Percentiles rank a stretch among this genome's conserved stretches.
Conservation (phyloP, 202 grass and related monocot species). For the Miscanthus sacchariflorus region DNA sequence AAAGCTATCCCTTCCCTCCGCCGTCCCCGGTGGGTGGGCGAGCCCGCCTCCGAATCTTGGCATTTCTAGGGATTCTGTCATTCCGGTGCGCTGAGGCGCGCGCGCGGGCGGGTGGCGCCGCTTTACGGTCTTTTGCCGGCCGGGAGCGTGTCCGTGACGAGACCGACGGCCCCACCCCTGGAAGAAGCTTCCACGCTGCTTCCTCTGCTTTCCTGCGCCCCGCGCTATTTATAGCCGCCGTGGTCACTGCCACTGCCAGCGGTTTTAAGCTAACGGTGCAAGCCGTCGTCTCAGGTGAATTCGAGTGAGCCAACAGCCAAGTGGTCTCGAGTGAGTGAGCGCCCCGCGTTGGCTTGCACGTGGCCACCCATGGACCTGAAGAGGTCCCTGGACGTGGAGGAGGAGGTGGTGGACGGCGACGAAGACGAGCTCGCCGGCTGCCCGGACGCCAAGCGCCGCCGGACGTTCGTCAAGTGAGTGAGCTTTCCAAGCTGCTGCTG, state of each 20-base stretch:
- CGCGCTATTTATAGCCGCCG: slow-evolving; percentile 66
- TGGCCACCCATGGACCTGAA: slow-evolving; percentile 68
- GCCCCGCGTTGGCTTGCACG: not conserved
- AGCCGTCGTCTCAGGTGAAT: slow-evolving; percentile 28
- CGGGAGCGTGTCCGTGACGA: slow-evolving; percentile 74
- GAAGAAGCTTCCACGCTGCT: slow-evolving; percentile 94
- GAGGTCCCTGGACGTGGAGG: slow-evolving; percentile 68
- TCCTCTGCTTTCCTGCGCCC: slow-evolving; percentile 59
- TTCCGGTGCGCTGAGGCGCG: slow-evolving; percentile 19
- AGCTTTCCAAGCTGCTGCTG: not conserved
- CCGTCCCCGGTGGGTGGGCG: not conserved
- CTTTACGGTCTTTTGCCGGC: slow-evolving; percentile 60
- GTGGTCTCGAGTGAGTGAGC: not conserved
- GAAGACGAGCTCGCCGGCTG: slow-evolving; percentile 63
- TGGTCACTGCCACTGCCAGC: slow-evolving; percentile 35
- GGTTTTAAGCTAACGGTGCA: slow-evolving; percentile 14
- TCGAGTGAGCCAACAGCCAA: not conserved
- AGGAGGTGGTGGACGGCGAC: slow-evolving; percentile 75
- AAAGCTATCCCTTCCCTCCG: not conserved
- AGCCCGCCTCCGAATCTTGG: slow-evolving; percentile 68
- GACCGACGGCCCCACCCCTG: slow-evolving; percentile 50
- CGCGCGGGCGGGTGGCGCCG: slow-evolving; percentile 15
- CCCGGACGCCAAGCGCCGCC: slow-evolving; percentile 75
- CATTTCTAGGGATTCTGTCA: slow-evolving; percentile 78
- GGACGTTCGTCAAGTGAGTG: slow-evolving; percentile 77